phyloP scores from a whole-genome alignment of 495 filamentous ascomycete genomes.

The Aspergillus cristatus region DNA sequence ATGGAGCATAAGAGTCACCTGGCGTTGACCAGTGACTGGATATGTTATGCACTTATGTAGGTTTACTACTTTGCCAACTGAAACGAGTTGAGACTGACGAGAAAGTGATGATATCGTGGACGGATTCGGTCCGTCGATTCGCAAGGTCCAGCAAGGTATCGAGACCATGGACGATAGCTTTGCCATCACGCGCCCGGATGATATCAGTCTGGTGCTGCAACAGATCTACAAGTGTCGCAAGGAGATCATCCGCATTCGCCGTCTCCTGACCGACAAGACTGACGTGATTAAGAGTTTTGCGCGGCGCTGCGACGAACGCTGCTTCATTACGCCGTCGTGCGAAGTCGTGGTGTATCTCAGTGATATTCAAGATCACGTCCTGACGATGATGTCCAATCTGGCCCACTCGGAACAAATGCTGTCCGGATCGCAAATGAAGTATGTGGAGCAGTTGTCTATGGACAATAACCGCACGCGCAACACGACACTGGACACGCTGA shows the following conservation, averaged over 20 bases:
- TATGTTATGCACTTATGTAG: slow-evolving; percentile 92
- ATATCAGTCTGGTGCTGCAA: slow-evolving; percentile 67
- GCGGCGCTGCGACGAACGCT: slow-evolving; percentile 73
- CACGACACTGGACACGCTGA: slow-evolving; percentile 60
- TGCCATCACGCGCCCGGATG: slow-evolving; percentile 71
- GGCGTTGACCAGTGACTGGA: slow-evolving; percentile 82
- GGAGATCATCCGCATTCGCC: slow-evolving; percentile 77
- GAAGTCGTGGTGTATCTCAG: slow-evolving; percentile 86
- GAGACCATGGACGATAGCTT: slow-evolving; percentile 84
- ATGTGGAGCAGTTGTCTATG: slow-evolving; percentile 78
- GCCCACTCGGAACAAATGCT: slow-evolving; percentile 91
- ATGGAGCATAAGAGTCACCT: slow-evolving; percentile 78
- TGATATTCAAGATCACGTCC: slow-evolving; percentile 92
- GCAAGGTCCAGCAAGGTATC: slow-evolving; percentile 65
- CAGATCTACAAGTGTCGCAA: slow-evolving; percentile 80
- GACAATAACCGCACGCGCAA: slow-evolving; percentile 71
- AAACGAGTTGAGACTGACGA: not conserved
- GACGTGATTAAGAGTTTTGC: slow-evolving; percentile 90
- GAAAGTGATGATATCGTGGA: slow-evolving; percentile 85
- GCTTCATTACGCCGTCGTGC: slow-evolving; percentile 63
- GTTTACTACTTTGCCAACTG: slow-evolving; percentile 19
- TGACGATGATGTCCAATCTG: slow-evolving; percentile 90
- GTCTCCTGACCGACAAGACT: slow-evolving; percentile 81
- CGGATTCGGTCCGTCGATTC: slow-evolving; percentile 74
- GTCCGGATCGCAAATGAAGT: slow-evolving; percentile 76